Evolutionary conservation across 495 filamentous ascomycete species (phyloP), one percentile per base, ranked within the genome.

Genomic region (Corynascus novoguineensis): DNA sequence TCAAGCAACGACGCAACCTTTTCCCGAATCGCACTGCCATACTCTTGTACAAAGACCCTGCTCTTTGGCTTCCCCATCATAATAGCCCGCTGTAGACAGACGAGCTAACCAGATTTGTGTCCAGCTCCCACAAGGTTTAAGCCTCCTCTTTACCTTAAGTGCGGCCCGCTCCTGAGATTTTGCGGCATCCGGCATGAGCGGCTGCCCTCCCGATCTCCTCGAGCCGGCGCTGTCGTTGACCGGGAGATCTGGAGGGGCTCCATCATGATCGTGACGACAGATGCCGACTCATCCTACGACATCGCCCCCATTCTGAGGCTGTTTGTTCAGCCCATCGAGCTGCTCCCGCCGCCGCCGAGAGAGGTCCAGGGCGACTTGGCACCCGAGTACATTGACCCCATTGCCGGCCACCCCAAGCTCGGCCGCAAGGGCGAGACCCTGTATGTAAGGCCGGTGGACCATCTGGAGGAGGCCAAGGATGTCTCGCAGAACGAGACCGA

Each of bases 211-310:
- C 67, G 70, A 38, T 66, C 55, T 15, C 64, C 64, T 38, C 66
- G 63, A 53, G 58, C 71, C 34, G 71, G 63, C 37, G 70, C 71
- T 1, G 61, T 71, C 42, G 58, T 73, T 35, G 79, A 82, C 53
- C 81, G 84, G 56, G 90, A 95, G 57, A 86, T 90, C 24, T 98
- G 93, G 93, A 82, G 90, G 71, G 93, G 93, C 25, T 91, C 83
- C 57, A 77, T 97, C 27, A 88, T 98, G 88, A 93, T 97, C 55
- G 90, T 97, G 31, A 97, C 93, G 0, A 78, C 80, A 34, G 92
- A 97, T 64, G 78, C 81, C 9, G 76, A 85, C 24, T 96, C 91
- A 5, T 85, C 84, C 2, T 95, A 95, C 67, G 82, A 88, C n/a
- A 80, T 81, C 21, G 76, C 80, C 8, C 93, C 93, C 17, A 86